Evolutionary conservation across 495 filamentous ascomycete genomes (phyloP), one percentile per base, ranked within the genome.

Genomic region (Podospora appendiculata): DNA sequence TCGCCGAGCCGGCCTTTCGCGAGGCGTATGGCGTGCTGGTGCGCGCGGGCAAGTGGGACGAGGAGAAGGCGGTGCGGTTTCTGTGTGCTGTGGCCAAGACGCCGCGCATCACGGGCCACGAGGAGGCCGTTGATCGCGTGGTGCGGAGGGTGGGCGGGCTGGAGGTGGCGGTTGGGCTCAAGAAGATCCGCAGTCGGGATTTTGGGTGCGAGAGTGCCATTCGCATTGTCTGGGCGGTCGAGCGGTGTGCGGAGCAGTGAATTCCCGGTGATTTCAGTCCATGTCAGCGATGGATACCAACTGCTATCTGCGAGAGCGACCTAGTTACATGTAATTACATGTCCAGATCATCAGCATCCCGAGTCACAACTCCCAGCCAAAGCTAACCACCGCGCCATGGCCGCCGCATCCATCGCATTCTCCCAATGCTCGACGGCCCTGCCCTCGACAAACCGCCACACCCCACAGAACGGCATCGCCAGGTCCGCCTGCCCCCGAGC

Each of bases 341-440:
- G 25, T 25, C 25, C 25, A 2, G 25, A 5, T 25, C 25, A 25
- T 25, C 25, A 25, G 25, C 25, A 25, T 25, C n/a, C n/a, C n/a
- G n/a, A n/a, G 25, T 32, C 36, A 36, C 34, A 36, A 36, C 36
- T 1, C 36, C 10, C 36, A 2, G 2, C 1, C 36, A 38, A 42
- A 13, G 44, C 39, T 41, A 62, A 34, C 59, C 59, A 62, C 13
- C 19, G 25, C 19, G 2, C 51, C 10, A 59, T 8, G 12, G 19
- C 48, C 12, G 14, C 45, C 35, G 56, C 46, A 44, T 60, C 51
- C 0, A 43, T 33, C 13, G 53, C 57, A 44, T 60, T 53, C 44
- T 60, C 60, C 61, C 62, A 65, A 34, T 65, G 62, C 57, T 63
- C 62, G 7, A 61, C 47, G 0, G 58, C 60, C 45, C 18, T 45